A percentile compares a stretch with the other conserved stretches of the same genome.
Conservation (phyloP, 129 eudicot species). For the Logfia minima region DNA sequence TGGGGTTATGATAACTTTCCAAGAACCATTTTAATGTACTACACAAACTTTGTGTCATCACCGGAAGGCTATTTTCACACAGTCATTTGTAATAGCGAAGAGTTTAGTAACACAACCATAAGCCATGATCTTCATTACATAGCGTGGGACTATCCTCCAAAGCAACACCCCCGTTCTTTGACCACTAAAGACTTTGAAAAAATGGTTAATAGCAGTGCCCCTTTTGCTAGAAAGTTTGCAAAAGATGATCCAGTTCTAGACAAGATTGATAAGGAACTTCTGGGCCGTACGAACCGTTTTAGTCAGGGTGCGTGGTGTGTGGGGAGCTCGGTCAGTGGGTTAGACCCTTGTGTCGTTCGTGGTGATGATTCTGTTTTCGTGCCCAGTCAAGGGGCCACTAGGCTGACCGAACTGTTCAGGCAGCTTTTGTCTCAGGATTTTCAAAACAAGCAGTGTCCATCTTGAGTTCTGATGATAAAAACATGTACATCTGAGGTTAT, state of each 20-base stretch:
- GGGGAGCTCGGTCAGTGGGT: conserved; percentile 1
- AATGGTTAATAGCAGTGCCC: conserved; percentile 3
- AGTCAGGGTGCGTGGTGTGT: conserved; percentile 1
- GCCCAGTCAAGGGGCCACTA: neutral
- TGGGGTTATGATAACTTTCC: conserved; percentile 94
- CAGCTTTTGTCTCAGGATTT: neutral
- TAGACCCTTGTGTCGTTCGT: neutral
- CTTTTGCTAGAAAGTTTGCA: neutral
- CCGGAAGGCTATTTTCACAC: conserved; percentile 96
- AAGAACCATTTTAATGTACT: conserved; percentile 76
- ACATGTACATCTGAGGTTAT: neutral
- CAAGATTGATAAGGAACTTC: conserved; percentile 11
- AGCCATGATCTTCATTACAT: conserved; percentile 84
- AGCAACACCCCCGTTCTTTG: conserved; percentile 63
- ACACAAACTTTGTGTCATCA: conserved; percentile 76
- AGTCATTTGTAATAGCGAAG: conserved; percentile 72
- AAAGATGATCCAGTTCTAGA: neutral
- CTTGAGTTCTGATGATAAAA: neutral
- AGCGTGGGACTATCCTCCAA: conserved; percentile 92
- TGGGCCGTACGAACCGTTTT: conserved; percentile 5
- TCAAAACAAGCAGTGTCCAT: neutral
- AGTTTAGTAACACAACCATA: conserved; percentile 59
- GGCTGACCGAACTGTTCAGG: neutral
- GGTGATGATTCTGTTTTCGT: neutral
- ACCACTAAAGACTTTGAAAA: neutral